Conservation (phyloP, 116 monocot species). For the Thalassia testudinum region DNA sequence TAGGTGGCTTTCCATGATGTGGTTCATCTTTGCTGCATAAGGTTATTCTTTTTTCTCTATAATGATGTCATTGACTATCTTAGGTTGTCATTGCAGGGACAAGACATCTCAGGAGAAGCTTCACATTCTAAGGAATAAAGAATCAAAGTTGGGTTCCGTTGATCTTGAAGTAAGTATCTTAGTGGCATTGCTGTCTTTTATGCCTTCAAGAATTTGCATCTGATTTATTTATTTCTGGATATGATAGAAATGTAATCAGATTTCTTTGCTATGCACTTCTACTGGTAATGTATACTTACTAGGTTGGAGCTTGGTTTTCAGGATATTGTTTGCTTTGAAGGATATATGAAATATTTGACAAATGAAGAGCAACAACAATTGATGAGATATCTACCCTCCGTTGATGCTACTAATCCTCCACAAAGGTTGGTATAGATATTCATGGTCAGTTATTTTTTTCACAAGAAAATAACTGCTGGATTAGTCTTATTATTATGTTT, state of each 20-base stretch:
- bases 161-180: slow-evolving; percentile 44
- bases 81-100: slow-evolving; percentile 31
- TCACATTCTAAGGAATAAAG: slow-evolving; percentile 25
- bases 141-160: slow-evolving; percentile 34
- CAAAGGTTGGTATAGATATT: slow-evolving; percentile 30
- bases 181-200: not conserved
- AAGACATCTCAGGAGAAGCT: slow-evolving; percentile 28
- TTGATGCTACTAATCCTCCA: slow-evolving; percentile 24
- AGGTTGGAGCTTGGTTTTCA: slow-evolving; percentile 3
- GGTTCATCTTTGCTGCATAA: no score
- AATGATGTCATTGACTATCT: no score
- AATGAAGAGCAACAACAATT: slow-evolving; percentile 34
- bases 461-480: not conserved
- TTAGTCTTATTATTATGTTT: not conserved
- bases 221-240: slow-evolving; percentile 3
- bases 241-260: no score
- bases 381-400: slow-evolving; percentile 41
- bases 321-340: slow-evolving; percentile 37
- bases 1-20: no score
- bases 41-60: no score
- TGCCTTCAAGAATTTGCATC: not conserved
- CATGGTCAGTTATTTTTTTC: slow-evolving; percentile 8
- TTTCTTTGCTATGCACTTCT: no score
- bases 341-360: slow-evolving; percentile 30
- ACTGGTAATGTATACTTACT: not conserved